These are phyloP conservation scores for Boehmeria nivea DNA, from an alignment of 306 rosid species.

Conservation along the genomic window DNA sequence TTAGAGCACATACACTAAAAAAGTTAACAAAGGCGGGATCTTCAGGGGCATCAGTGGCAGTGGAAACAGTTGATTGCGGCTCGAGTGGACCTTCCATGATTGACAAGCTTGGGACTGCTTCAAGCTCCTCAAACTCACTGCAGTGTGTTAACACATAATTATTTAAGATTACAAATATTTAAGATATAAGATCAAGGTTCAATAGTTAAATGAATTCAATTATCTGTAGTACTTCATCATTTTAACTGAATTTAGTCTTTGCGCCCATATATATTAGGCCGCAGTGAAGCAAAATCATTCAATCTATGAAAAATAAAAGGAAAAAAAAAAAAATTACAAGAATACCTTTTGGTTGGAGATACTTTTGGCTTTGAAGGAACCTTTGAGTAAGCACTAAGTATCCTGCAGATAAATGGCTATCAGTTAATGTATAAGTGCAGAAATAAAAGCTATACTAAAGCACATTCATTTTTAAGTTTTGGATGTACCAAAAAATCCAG, in stretches of 20 bases:
- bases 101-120: constrained; percentile 49
- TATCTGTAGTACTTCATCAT: neutral
- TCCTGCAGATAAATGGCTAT: constrained; percentile 44
- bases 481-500: neutral
- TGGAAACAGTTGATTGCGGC: constrained; percentile 42
- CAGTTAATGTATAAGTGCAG: no score
- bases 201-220: neutral
- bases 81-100: constrained; percentile 56
- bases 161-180: neutral
- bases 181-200: neutral
- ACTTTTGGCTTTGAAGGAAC: constrained; percentile 54
- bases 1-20: constrained; percentile 45
- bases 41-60: constrained; percentile 46
- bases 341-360: constrained; percentile 59
- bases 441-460: neutral
- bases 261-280: neutral
- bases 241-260: neutral
- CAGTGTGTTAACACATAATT: neutral
- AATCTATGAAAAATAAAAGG: neutral
- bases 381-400: constrained; percentile 71
- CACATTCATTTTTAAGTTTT: constrained; percentile 1
- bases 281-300: neutral
- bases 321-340: constrained; percentile 10
- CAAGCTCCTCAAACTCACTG: constrained; percentile 79
- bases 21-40: constrained; percentile 56